phyloP scores from a whole-genome alignment of 768 basidiomycete genomes.

The Mycena haematopus region DNA sequence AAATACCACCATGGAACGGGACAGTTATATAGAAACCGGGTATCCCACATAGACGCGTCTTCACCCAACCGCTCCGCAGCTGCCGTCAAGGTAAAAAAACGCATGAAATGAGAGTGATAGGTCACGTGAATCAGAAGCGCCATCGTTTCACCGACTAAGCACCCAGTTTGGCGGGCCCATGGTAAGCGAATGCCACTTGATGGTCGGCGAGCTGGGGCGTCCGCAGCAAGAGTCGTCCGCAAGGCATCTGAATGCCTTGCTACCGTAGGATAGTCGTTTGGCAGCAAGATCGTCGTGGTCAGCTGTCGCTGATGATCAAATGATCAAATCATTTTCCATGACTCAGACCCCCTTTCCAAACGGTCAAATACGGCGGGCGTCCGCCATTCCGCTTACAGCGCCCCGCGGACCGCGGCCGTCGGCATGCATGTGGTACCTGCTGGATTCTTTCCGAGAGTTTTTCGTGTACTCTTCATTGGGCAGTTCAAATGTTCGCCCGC shows the following conservation, averaged over 20 bases:
- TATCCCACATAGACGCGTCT: background rate
- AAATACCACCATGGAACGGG: background rate
- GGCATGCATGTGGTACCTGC: no score
- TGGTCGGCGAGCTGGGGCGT: background rate
- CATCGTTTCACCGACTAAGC: background rate
- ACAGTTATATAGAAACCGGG: background rate
- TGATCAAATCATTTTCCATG: no score
- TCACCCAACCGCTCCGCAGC: background rate
- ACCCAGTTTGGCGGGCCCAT: background rate
- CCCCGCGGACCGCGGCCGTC: no score
- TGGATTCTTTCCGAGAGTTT: no score
- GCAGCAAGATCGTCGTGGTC: no score
- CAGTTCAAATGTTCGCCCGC: no score
- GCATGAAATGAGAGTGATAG: background rate
- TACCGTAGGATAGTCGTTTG: background rate
- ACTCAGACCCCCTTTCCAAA: no score
- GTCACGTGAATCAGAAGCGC: background rate
- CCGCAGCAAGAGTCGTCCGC: background rate
- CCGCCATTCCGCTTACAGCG: no score
- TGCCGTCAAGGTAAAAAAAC: background rate
- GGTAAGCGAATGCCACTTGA: background rate
- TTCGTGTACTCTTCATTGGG: no score
- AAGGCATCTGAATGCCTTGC: background rate
- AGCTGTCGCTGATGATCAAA: no score
- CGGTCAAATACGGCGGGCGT: no score